Conservation (phyloP, 1,284 basidiomycete genomes). For the Phlebopus sp. region DNA sequence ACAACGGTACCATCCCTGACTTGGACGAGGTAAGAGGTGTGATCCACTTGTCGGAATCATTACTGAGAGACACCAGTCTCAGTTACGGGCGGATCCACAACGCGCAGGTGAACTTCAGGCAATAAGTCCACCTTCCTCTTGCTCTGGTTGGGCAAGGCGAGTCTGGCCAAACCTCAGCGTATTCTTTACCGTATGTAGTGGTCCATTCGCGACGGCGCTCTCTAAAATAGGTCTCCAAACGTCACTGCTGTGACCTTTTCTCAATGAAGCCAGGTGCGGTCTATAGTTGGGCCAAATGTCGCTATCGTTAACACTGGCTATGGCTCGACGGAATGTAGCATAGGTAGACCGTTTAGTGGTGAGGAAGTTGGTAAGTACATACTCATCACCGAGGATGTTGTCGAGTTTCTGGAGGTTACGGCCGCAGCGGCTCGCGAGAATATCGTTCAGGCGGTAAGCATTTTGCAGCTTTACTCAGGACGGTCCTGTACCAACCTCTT, state of each 20-base stretch:
- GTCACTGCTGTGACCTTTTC: not conserved
- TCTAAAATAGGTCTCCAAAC: slow-evolving; percentile 9
- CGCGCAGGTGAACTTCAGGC: slow-evolving; percentile 15
- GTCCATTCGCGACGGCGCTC: slow-evolving; percentile 13
- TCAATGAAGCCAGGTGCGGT: slow-evolving; percentile 11
- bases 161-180: slow-evolving; percentile 11
- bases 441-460: slow-evolving; percentile 16
- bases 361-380: slow-evolving; percentile 8
- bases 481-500: not conserved
- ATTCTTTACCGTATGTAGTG: slow-evolving; percentile 13
- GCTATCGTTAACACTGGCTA: slow-evolving; percentile 8
- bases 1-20: slow-evolving; percentile 9
- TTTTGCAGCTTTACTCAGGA: not conserved
- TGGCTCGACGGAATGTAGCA: slow-evolving; percentile 5
- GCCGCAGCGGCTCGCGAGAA: slow-evolving; percentile 10
- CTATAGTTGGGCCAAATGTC: slow-evolving; percentile 15
- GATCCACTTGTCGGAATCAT: not conserved
- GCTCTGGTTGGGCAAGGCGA: slow-evolving; percentile 11
- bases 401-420: slow-evolving; percentile 19
- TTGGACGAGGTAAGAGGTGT: slow-evolving; percentile 7
- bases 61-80: slow-evolving; percentile 2
- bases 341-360: not conserved
- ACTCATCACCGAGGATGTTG: not conserved
- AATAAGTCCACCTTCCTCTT: slow-evolving; percentile 15
- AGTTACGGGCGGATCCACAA: slow-evolving; percentile 10